Base-by-base conservation (phyloP, 73 alveolate species). In the Symbiodinium pilosum region DNA sequence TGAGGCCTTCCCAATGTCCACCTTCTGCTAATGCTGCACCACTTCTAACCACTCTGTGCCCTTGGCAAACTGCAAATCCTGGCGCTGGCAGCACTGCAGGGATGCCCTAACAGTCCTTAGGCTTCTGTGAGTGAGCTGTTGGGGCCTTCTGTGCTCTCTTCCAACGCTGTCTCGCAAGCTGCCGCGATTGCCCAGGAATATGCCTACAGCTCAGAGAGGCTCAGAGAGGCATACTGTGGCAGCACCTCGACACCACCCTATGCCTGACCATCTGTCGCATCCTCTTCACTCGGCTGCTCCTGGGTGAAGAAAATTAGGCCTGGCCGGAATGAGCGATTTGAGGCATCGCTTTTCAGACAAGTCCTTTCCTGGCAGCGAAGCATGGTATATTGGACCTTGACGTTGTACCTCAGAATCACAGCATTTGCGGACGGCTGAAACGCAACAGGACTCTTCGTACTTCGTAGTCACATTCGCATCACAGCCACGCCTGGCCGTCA, bases 401-500 rank as follows among this genome's bases (percentile, higher is more conserved):
- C 81, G 32, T 38, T 64, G 81, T 16, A 16, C 73, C 73, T 54
- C 20, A 16, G 12, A 7, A 54, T 9, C 12, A n/a, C n/a, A n/a
- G n/a, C n/a, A n/a, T n/a, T n/a, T n/a, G n/a, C n/a, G n/a, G n/a
- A n/a, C n/a, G n/a, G n/a, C n/a, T n/a, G n/a, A n/a, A n/a, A n/a
- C n/a, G n/a, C n/a, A n/a, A n/a, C n/a, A n/a, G n/a, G n/a, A n/a
- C n/a, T n/a, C n/a, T n/a, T n/a, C n/a, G n/a, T n/a, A n/a, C n/a
- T n/a, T n/a, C n/a, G n/a, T n/a, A n/a, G n/a, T n/a, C n/a, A n/a
- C n/a, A n/a, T n/a, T n/a, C n/a, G n/a, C n/a, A n/a, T n/a, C n/a
- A n/a, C n/a, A n/a, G n/a, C n/a, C n/a, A n/a, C 59, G 81, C 81
- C 81, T 64, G 81, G 81, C 81, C 81, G 30, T 64, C 81, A 28